A percentile compares a stretch with the other conserved stretches of the same genome.
Conservation (phyloP, 2,329 filamentous ascomycete genomes). For the Pseudopithomyces maydicus region DNA sequence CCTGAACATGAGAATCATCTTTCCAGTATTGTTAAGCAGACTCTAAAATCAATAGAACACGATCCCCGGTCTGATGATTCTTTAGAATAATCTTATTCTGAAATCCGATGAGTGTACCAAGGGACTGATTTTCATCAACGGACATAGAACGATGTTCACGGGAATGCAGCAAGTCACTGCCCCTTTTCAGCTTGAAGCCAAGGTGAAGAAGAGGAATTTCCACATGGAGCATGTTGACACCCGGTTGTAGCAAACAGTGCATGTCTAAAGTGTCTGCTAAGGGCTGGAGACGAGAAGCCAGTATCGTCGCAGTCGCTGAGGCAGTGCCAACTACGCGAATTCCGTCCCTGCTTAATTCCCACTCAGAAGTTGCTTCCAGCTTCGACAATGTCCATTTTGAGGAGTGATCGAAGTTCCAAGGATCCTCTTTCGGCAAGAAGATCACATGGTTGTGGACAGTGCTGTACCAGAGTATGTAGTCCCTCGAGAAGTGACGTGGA, state of each 20-base stretch:
- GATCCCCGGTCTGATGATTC: conserved; percentile 15
- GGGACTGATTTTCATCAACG: conserved; percentile 27
- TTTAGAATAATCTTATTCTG: conserved; percentile 28
- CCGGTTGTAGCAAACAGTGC: no score
- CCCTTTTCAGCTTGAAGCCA: conserved; percentile 13
- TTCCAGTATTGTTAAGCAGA: conserved; percentile 14
- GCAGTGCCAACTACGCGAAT: no score
- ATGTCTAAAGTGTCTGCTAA: no score
- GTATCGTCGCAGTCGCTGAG: no score
- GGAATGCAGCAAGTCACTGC: conserved; percentile 20
- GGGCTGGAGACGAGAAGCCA: no score
- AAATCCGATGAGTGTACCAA: conserved; percentile 32
- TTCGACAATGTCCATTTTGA: no score
- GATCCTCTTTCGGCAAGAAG: no score
- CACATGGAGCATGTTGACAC: no score
- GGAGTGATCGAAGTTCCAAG: no score
- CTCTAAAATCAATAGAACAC: conserved; percentile 47
- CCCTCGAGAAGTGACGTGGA: conserved; percentile 32
- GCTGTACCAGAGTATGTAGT: conserved; percentile 34
- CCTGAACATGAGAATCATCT: conserved; percentile 12
- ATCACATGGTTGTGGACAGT: no score
- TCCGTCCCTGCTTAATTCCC: no score
- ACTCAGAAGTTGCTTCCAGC: no score
- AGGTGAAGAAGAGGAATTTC: conserved; percentile 22
- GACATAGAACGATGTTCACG: conserved; percentile 30